Percentiles rank a stretch among this genome's conserved stretches.
Conservation (phyloP, 2,329 filamentous ascomycete species). For the Akanthomyces muscarius region DNA sequence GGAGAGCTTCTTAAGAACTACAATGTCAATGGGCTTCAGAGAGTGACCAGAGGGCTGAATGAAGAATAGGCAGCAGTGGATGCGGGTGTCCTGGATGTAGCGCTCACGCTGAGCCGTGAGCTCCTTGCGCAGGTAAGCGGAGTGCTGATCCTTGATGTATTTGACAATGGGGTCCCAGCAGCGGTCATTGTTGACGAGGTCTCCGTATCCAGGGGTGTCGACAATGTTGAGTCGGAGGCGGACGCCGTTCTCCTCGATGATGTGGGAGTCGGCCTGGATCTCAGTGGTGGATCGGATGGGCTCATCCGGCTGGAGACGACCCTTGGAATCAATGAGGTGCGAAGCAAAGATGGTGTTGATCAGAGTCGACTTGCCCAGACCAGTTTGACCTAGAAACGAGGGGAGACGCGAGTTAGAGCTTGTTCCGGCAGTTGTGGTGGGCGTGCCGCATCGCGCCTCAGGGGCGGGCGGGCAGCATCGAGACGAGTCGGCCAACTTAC, state of each 20-base stretch:
- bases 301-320: constrained; percentile 87
- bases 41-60: constrained; percentile 98
- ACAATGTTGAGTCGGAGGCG: constrained; percentile 97
- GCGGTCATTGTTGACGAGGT: constrained; percentile 99
- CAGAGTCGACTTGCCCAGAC: constrained; percentile 95
- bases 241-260: constrained; percentile 99
- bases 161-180: constrained; percentile 99
- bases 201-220: constrained; percentile 96
- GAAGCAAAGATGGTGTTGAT: constrained; percentile 99
- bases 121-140: constrained; percentile 97
- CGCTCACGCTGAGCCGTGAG: constrained; percentile 98
- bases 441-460: constrained; percentile 18
- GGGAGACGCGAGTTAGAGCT: constrained; percentile 19
- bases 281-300: constrained; percentile 92
- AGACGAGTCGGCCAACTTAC: constrained; percentile 51
- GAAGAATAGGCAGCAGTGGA: constrained; percentile 99
- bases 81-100: constrained; percentile 98
- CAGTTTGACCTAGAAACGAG: constrained; percentile 74
- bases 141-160: constrained; percentile 99
- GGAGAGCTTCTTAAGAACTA: constrained; percentile 98
- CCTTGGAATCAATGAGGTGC: constrained; percentile 98
- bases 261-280: constrained; percentile 96
- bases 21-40: constrained; percentile 98
- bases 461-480: constrained; percentile 11
- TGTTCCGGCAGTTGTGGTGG: not conserved